These are phyloP conservation scores for Lodderomyces parapsilosis DNA, from an alignment of 1,139 yeast species.

Conservation along the genomic window DNA sequence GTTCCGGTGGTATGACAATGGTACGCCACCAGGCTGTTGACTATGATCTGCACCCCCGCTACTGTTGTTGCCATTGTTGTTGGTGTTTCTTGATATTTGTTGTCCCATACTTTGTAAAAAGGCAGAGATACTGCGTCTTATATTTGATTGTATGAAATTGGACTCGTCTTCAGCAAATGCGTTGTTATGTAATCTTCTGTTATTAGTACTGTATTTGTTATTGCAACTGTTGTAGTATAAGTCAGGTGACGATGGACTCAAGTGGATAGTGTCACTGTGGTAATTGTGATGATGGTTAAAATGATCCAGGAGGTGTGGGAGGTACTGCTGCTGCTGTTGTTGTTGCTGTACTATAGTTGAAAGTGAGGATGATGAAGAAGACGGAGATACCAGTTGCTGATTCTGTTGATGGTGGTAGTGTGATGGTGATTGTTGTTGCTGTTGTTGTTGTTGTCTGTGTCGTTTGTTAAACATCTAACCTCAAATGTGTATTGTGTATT, in stretches of 20 bases:
- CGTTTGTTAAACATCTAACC: constrained; percentile 1
- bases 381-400: neutral
- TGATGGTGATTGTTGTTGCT: constrained; percentile 1
- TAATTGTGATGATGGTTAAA: neutral
- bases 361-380: constrained; percentile 1
- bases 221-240: neutral
- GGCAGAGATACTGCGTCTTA: neutral
- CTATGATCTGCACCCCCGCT: neutral
- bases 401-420: neutral
- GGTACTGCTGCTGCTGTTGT: neutral
- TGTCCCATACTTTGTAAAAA: constrained; percentile 9
- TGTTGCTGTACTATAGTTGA: constrained; percentile 1
- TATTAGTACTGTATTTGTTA: neutral
- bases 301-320: neutral
- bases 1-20: neutral
- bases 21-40: neutral
- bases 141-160: constrained; percentile 1
- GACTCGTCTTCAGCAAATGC: constrained; percentile 1
- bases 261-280: neutral
- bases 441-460: constrained; percentile 3
- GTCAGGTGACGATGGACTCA: constrained; percentile 1
- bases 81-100: constrained; percentile 5
- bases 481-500: no score
- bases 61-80: neutral
- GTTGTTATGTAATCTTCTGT: constrained; percentile 1